Base-by-base conservation (phyloP, 2,329 filamentous ascomycete genomes). In the Coleophoma eucalyptorum region DNA sequence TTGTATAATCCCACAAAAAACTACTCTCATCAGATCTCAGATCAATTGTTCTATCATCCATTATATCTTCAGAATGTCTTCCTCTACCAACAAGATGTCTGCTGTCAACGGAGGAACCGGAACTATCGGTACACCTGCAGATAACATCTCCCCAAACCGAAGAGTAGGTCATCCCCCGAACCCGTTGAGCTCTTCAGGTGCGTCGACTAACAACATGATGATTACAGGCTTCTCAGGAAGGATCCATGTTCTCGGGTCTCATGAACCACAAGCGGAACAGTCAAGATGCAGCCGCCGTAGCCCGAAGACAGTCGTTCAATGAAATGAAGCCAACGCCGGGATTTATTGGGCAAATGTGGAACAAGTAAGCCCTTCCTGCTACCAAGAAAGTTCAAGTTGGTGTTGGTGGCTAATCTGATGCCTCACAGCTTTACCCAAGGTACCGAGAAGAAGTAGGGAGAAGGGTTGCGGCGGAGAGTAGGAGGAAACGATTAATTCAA, bases 251-350 rank as follows among this genome's bases (percentile, higher is more conserved):
- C 55, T 56, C 65, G 3, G 67, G 68, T 31, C 62, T 77, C 53
- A 67, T 68, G 5, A 66, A 63, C 26, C 72, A 74, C 61, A 77
- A 77, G 55, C 67, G 74, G 11, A 68, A 69, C 37, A 66, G 62
- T 1, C 50, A 49, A 10, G 72, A 75, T 56, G 62, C 67, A 0
- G 55, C 58, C 2, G 59, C 69, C 38, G 56, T 61, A 6, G 65
- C 63, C 2, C 63, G 74, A 43, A 62, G 71, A 33, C 60, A 67
- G 19, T 74, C 70, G 53, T 77, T 70, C 62, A 66, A 65, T 46
- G 74, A 77, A n/a, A 71, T 75, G 65, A 60, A 63, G 48, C 61
- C 67, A 8, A 57, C 64, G 26, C 59, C 62, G 0, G 70, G 71
- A 0, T 62, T 72, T 44, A 44, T 67, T 40, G 64, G 63, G 0